Evolutionary conservation across 768 basidiomycete genomes (phyloP), one percentile per base, ranked within the genome.

Genomic region (Gautieria morchelliformis): DNA sequence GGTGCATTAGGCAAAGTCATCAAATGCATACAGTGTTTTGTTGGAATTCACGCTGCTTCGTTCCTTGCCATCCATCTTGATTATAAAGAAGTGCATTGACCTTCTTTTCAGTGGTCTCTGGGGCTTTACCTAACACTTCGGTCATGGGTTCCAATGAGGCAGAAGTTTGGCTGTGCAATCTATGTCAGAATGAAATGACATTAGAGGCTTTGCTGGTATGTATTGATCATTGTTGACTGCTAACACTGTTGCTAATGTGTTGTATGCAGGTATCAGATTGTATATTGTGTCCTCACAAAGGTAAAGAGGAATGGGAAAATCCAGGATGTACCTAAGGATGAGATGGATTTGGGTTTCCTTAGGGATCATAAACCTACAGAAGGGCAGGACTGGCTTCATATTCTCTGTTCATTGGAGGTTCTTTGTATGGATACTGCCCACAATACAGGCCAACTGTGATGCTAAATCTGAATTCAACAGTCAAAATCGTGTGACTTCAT

Each of bases 311-410:
- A 17, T 77, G 73, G 65, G 77, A 74, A 66, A 74, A 72, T 59
- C 66, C 69, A 5, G 69, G 73, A 52, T 41, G 72, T 80, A 5
- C 63, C 80, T 5, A 60, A 64, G 12, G 42, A 62, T 32, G 59
- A 50, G 37, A 37, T 45, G 19, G 61, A 60, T 50, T 10, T 50
- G 8, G 59, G 39, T 32, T 94, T 78, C 66, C 72, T 93, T 58
- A 78, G 90, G 56, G 82, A 83, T 42, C 83, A 81, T 66, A 95
- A 94, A 66, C 90, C 90, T 7, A 95, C 93, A 0, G 93, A 96
- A 72, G 90, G 91, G 10, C 87, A 91, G 68, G 85, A 87, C 56
- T n/a, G n/a, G n/a, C n/a, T n/a, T n/a, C n/a, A n/a, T n/a, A n/a
- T n/a, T n/a, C n/a, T n/a, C n/a, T n/a, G n/a, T n/a, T n/a, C n/a